A percentile compares a stretch with the other conserved stretches of the same genome.
Evolutionary conservation across 805 yeast genomes (phyloP).

Genomic region (Saturnispora diversa): DNA sequence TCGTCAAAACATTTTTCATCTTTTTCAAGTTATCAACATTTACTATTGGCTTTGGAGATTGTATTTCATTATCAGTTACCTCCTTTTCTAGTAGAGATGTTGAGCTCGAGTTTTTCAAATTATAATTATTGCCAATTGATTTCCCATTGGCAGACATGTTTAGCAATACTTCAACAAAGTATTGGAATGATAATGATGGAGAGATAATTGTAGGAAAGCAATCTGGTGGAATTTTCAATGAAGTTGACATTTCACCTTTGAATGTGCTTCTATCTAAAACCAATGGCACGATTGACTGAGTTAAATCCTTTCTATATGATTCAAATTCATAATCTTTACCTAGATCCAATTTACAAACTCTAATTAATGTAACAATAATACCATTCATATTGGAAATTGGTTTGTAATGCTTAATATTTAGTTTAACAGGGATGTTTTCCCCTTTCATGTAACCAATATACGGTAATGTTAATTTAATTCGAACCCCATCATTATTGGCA

Average conservation of each 20-base stretch:
- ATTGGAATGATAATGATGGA: slow-evolving; percentile 69
- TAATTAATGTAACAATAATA: slow-evolving; percentile 65
- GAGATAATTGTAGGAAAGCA: slow-evolving; percentile 76
- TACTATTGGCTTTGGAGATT: slow-evolving; percentile 35
- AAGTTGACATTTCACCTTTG: slow-evolving; percentile 49
- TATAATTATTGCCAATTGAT: not conserved
- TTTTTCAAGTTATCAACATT: slow-evolving; percentile 77
- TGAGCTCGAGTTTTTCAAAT: not conserved
- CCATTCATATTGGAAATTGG: slow-evolving; percentile 64
- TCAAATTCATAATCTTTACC: slow-evolving; percentile 55
- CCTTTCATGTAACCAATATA: slow-evolving; percentile 72
- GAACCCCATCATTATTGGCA: slow-evolving; percentile 13
- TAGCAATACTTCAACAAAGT: slow-evolving; percentile 75
- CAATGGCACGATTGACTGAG: slow-evolving; percentile 69
- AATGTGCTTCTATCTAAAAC: slow-evolving; percentile 64
- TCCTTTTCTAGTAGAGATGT: not conserved
- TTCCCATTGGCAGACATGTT: slow-evolving; percentile 42
- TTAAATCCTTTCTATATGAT: slow-evolving; percentile 75
- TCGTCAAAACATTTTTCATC: slow-evolving; percentile 68
- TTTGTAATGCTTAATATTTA: slow-evolving; percentile 61
- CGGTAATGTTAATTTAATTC: slow-evolving; percentile 40
- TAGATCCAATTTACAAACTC: slow-evolving; percentile 64
- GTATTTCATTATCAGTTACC: slow-evolving; percentile 21
- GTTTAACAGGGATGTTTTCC: slow-evolving; percentile 65
- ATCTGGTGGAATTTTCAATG: slow-evolving; percentile 70